Evolutionary conservation across 768 basidiomycete genomes (phyloP), one percentile per base, ranked within the genome.

Genomic region (Pisolithus tinctorius): DNA sequence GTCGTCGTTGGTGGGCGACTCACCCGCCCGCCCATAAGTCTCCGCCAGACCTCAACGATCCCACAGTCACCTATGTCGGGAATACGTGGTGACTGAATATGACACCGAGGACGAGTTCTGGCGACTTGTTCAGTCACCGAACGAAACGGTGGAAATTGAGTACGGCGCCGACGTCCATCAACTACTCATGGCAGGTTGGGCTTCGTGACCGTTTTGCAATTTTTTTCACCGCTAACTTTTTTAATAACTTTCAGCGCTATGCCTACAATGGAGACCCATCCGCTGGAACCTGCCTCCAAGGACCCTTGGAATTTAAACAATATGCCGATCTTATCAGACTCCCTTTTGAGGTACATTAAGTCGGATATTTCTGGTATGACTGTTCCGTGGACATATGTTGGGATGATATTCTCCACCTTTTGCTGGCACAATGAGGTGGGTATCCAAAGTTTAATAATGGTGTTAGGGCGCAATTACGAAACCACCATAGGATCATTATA

Each of bases 351-450:
- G 11, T 99, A 86, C 68, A 96, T 99, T 73, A 96, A 97, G 70
- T 94, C 93, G 4, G 94, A 98, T 67, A 96, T 99, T 50, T 97
- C 94, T 48, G 96, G 96, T 13, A 99, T 99, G 95, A 98, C 95
- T 2, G 92, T 97, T 9, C 94, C 94, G 10, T 97, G 93, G 94
- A 96, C 91, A 36, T 99, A 99, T 67, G 92, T 98, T 55, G 96
- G 96, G 44, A 98, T 98, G 95, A 77, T 93, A 16, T 99, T 99
- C 67, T 95, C 94, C 13, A 95, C 96, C 3, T 99, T 99, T 69
- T 98, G 95, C 66, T 99, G 96, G 96, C 96, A 99, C 71, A 99
- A 99, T 63, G 94, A 93, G 81, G 89, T 88, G 60, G 50, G 74
- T 61, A 55, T 41, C 42, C 57, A 43, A 55, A 56, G 23, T 52